Evolutionary conservation across 2,329 filamentous ascomycete species (phyloP).

Genomic region (Dactylellina parvicollis): DNA sequence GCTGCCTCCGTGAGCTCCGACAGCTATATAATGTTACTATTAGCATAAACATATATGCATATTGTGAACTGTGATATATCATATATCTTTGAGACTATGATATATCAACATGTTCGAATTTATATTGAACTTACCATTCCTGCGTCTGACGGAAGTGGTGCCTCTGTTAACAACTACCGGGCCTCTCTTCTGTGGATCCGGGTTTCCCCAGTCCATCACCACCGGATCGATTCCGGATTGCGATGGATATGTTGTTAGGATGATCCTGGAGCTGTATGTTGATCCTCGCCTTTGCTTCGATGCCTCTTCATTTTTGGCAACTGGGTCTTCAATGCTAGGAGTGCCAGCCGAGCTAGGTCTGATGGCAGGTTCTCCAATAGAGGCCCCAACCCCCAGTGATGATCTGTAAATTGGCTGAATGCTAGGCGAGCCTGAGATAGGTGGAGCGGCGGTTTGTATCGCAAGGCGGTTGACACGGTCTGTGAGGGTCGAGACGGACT

Average conservation of each 20-base stretch:
- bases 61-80: too few relatives aligned
- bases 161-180: conserved; percentile 87
- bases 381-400: conserved; percentile 20
- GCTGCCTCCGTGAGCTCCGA: conserved; percentile 82
- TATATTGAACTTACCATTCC: conserved; percentile 72
- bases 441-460: conserved; percentile 65
- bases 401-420: conserved; percentile 45
- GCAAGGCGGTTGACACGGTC: conserved; percentile 71
- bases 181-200: conserved; percentile 78
- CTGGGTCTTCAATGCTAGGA: conserved; percentile 59
- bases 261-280: conserved; percentile 69
- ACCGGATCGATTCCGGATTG: conserved; percentile 95
- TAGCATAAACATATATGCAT: too few relatives aligned
- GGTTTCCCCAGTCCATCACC: conserved; percentile 84
- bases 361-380: conserved; percentile 39
- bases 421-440: conserved; percentile 15
- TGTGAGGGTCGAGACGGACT: conserved; percentile 70
- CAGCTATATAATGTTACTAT: conserved; percentile 63
- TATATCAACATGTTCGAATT: conserved; percentile 20
- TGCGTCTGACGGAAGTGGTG: conserved; percentile 77
- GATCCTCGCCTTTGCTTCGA: conserved; percentile 61
- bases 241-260: conserved; percentile 86
- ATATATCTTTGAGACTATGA: too few relatives aligned
- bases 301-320: conserved; percentile 24
- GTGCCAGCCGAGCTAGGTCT: conserved; percentile 49